phyloP scores from a whole-genome alignment of 2,329 filamentous ascomycete species.

The Neonectria punicea region DNA sequence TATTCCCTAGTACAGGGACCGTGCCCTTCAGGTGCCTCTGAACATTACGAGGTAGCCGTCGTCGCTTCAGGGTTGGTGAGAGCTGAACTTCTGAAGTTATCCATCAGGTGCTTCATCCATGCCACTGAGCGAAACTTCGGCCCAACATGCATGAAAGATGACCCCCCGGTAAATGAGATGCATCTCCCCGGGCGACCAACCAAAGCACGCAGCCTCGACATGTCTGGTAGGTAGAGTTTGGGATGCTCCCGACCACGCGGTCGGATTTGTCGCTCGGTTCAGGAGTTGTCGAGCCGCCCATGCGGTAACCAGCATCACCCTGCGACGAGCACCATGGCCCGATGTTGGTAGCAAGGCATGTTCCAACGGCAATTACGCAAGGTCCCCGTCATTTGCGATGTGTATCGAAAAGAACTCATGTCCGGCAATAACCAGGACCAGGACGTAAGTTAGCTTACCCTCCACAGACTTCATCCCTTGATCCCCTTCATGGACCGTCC shows the following conservation, averaged over 20 bases:
- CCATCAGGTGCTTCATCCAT: conserved; percentile 30
- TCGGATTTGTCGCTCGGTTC: conserved; percentile 26
- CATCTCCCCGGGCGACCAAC: conserved; percentile 25
- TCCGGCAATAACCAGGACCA: not conserved
- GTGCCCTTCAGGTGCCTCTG: conserved; percentile 10
- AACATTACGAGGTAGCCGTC: not conserved
- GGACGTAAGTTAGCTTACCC: no score
- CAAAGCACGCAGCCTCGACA: conserved; percentile 4
- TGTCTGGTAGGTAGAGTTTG: conserved; percentile 21
- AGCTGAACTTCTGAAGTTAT: conserved; percentile 6
- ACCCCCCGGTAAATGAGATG: conserved; percentile 22
- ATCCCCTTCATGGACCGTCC: not conserved
- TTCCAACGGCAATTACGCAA: conserved; percentile 11
- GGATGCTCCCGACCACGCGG: conserved; percentile 27
- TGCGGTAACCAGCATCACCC: conserved; percentile 15
- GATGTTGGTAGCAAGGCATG: conserved; percentile 10
- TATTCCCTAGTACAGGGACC: conserved; percentile 15
- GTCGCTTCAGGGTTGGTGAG: conserved; percentile 4
- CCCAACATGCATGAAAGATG: conserved; percentile 20
- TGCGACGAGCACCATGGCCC: conserved; percentile 14
- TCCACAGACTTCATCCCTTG: no score
- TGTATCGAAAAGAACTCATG: conserved; percentile 22
- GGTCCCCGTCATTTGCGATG: conserved; percentile 22
- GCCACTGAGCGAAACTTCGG: conserved; percentile 13
- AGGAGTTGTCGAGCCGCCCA: conserved; percentile 13